Conservation (phyloP, 495 filamentous ascomycete genomes). For the Tuber melanosporum region DNA sequence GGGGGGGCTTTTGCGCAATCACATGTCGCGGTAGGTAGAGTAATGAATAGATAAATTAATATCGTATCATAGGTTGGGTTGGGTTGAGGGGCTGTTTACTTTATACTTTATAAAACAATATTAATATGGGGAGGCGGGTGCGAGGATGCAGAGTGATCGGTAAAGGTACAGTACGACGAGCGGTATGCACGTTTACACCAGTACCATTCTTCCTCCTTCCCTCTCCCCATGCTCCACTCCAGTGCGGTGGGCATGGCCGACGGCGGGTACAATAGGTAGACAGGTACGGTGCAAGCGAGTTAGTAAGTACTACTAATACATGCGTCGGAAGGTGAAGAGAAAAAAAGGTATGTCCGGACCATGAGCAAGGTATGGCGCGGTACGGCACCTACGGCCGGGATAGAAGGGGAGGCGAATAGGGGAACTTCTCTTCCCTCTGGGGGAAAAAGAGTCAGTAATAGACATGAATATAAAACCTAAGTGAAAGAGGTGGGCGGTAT, state of each 20-base stretch:
- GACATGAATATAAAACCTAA: conserved; percentile 16
- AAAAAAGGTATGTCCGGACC: neutral
- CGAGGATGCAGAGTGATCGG: neutral
- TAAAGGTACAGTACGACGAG: neutral
- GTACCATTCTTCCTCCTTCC: neutral
- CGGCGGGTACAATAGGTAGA: neutral
- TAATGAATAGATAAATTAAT: neutral
- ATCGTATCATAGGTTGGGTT: neutral
- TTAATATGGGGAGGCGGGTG: neutral
- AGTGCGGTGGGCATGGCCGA: neutral
- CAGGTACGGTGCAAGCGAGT: no score
- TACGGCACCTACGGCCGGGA: neutral
- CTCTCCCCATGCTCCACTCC: neutral
- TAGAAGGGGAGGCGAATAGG: neutral
- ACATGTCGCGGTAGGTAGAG: neutral
- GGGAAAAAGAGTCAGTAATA: conserved; percentile 22
- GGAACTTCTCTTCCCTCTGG: neutral
- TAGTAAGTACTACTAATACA: neutral
- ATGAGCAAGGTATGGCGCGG: neutral
- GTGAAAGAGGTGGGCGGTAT: conserved; percentile 7
- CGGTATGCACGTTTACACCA: neutral
- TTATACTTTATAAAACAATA: neutral
- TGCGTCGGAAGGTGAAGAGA: neutral
- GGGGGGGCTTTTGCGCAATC: neutral
- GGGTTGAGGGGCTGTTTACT: neutral